Conservation (phyloP, 768 basidiomycete species). For the Ramaria sp. region DNA sequence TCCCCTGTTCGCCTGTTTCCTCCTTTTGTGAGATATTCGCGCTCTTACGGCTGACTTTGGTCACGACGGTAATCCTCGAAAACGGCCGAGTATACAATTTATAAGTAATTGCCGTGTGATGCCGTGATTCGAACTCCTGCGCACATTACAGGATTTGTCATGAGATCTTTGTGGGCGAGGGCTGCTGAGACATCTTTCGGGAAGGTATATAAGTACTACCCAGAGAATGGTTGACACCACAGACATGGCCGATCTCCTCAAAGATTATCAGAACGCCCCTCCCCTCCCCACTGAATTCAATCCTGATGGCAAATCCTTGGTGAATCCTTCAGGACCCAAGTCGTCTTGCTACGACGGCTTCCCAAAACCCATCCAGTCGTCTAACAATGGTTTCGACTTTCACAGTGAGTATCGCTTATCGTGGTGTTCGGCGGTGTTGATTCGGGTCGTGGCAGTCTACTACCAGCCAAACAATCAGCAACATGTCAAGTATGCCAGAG, state of each 20-base stretch:
- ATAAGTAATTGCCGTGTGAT: no score
- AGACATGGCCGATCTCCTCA: conserved; percentile 18
- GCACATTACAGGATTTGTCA: no score
- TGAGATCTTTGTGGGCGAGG: no score
- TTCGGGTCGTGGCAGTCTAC: conserved; percentile 36
- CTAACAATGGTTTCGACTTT: conserved; percentile 60
- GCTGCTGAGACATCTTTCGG: no score
- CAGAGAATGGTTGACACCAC: not conserved
- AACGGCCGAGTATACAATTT: no score
- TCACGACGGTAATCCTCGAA: no score
- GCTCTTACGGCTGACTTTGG: no score
- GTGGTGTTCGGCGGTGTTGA: not conserved
- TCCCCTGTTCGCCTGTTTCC: no score
- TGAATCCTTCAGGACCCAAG: conserved; percentile 33
- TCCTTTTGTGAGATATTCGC: no score
- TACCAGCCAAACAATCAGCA: conserved; percentile 37
- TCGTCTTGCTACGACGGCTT: conserved; percentile 46
- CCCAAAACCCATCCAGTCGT: conserved; percentile 39
- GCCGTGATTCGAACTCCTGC: no score
- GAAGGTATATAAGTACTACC: no score
- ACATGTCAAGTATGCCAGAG: conserved; percentile 37
- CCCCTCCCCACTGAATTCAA: conserved; percentile 36
- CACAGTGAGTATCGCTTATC: conserved; percentile 36
- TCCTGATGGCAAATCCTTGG: conserved; percentile 45
- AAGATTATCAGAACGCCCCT: conserved; percentile 26